Evolutionary conservation across 495 filamentous ascomycete genomes (phyloP).

Genomic region (Penicillium daleae): DNA sequence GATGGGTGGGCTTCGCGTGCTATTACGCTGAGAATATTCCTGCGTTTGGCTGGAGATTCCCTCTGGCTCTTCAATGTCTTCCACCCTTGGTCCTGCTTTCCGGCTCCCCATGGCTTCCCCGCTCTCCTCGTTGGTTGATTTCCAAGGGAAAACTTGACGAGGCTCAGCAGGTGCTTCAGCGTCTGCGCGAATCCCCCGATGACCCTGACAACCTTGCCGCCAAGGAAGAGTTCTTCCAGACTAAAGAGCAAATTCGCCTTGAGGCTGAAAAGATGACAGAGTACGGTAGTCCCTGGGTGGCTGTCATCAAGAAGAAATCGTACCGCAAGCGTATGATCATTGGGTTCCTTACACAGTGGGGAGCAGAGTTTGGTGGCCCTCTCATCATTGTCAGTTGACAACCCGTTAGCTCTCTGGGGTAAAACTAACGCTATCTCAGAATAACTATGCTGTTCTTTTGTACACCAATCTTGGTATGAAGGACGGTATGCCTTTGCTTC

Average conservation of each 20-base stretch:
- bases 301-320: slow-evolving; percentile 43
- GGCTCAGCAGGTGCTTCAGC: slow-evolving; percentile 37
- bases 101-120: slow-evolving; percentile 45
- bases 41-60: slow-evolving; percentile 50
- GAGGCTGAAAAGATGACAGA: slow-evolving; percentile 36
- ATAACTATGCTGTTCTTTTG: slow-evolving; percentile 56
- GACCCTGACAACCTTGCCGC: slow-evolving; percentile 39
- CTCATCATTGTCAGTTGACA: slow-evolving; percentile 37
- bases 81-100: slow-evolving; percentile 44
- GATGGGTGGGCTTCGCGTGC: slow-evolving; percentile 50
- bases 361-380: slow-evolving; percentile 43
- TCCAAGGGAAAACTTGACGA: slow-evolving; percentile 43
- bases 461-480: slow-evolving; percentile 51
- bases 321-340: slow-evolving; percentile 50
- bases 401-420: background rate
- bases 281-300: slow-evolving; percentile 37
- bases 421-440: slow-evolving; percentile 24
- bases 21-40: slow-evolving; percentile 42
- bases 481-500: slow-evolving; percentile 49
- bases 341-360: slow-evolving; percentile 47
- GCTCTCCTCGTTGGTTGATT: slow-evolving; percentile 52
- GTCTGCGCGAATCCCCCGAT: slow-evolving; percentile 35
- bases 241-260: slow-evolving; percentile 40
- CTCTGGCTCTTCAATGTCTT: slow-evolving; percentile 46
- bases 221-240: slow-evolving; percentile 46